These are phyloP conservation scores for Pseudodiploospora longispora DNA, from an alignment of 2,329 filamentous ascomycete species.

Conservation along the genomic window DNA sequence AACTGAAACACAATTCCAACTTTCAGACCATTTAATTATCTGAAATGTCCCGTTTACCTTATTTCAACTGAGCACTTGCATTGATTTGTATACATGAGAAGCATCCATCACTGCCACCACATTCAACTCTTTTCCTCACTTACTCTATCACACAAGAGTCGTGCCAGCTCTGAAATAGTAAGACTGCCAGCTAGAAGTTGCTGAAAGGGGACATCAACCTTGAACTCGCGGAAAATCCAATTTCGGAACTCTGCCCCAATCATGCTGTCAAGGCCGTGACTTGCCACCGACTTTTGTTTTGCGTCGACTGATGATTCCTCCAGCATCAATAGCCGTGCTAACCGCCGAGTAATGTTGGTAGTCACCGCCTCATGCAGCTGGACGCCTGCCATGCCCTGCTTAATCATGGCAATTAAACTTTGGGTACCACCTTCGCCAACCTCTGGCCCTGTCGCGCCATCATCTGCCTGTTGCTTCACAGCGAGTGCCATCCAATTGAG, in stretches of 20 bases:
- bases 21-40: too few relatives aligned
- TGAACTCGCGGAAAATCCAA: constrained; percentile 27
- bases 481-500: constrained; percentile 13
- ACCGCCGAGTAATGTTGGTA: constrained; percentile 11
- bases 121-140: too few relatives aligned
- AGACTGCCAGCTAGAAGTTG: constrained; percentile 25
- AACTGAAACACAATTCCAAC: too few relatives aligned
- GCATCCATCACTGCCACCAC: too few relatives aligned
- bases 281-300: constrained; percentile 13
- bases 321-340: constrained; percentile 15
- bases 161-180: constrained; percentile 14
- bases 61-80: too few relatives aligned
- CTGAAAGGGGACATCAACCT: constrained; percentile 31
- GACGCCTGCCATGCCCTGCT: constrained; percentile 5
- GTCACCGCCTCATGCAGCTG: constrained; percentile 9
- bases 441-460: not conserved
- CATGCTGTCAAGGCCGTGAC: constrained; percentile 29
- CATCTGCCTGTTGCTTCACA: constrained; percentile 7
- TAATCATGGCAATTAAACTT: constrained; percentile 11
- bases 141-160: too few relatives aligned
- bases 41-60: too few relatives aligned
- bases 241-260: constrained; percentile 27
- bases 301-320: constrained; percentile 9
- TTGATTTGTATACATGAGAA: too few relatives aligned
- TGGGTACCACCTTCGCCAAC: constrained; percentile 3